These are phyloP conservation scores for Lachancea waltii DNA, from an alignment of 805 yeast species.

Conservation along the genomic window DNA sequence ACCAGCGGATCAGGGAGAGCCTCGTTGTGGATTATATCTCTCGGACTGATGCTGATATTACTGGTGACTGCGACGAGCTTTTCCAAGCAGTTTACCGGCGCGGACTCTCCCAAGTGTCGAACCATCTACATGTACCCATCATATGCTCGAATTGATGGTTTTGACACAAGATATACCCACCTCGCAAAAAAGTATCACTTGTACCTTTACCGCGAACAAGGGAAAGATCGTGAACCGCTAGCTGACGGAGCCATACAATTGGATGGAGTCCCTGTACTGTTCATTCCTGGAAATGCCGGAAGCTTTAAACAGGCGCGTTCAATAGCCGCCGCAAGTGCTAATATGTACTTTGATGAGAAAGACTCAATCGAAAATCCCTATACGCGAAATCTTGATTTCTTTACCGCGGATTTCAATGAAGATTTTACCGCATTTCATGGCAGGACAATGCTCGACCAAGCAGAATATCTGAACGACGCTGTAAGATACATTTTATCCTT, in stretches of 20 bases:
- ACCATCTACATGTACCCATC: conserved; percentile 78
- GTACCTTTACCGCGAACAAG: conserved; percentile 81
- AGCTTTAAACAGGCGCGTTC: conserved; percentile 85
- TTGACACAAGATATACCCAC: conserved; percentile 69
- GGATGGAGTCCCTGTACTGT: conserved; percentile 80
- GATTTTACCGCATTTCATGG: conserved; percentile 97
- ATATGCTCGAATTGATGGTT: conserved; percentile 66
- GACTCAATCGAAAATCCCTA: conserved; percentile 21
- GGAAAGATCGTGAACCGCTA: conserved; percentile 50
- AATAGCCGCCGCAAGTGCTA: conserved; percentile 77
- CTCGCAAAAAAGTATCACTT: conserved; percentile 61
- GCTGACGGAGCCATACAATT: conserved; percentile 33
- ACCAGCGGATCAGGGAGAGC: neutral
- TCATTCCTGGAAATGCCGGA: conserved; percentile 98
- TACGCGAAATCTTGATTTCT: conserved; percentile 63
- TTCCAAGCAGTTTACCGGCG: conserved; percentile 32
- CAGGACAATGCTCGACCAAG: conserved; percentile 85
- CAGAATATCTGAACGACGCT: conserved; percentile 88
- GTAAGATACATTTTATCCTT: conserved; percentile 64
- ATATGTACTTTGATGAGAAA: conserved; percentile 38
- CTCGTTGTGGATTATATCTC: neutral
- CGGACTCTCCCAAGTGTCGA: conserved; percentile 52
- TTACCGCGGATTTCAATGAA: conserved; percentile 90
- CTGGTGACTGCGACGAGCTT: conserved; percentile 11
- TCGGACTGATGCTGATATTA: conserved; percentile 17